Evolutionary conservation across 176 grass and related monocot genomes (phyloP), one percentile per base, ranked within the genome.

Genomic region (Musa itinerans): DNA sequence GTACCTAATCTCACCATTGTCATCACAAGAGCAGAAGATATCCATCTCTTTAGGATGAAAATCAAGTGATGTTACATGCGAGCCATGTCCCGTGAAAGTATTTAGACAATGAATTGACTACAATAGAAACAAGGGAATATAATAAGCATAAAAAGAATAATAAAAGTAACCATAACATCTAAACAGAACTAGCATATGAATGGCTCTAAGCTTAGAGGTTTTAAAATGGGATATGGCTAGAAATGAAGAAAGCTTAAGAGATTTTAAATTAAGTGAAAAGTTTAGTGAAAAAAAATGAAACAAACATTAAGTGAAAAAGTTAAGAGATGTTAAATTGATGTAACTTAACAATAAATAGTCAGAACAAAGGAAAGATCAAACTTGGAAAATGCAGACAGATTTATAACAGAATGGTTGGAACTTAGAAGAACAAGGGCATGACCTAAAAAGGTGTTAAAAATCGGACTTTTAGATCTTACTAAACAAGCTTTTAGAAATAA

Each of bases 1-100:
- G 80, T 89, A 87, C 52, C 74, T 69, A 29, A 92, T 83, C 58
- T 92, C 87, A 75, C 90, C 90, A 59, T 89, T 92, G 65, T 85
- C 87, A 0, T 92, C 87, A 29, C 80, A 87, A 27, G 90, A 89
- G 77, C 90, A 89, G 52, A 92, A 77, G 65, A 87, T 8, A 8
- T 89, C 82, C 7, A 79, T 80, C 22, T 71, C 75, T 58, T 86
- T 92, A 0, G 90, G 87, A 79, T 92, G 90, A 78, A 92, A 92
- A 80, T 92, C 90, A 65, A 92, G 58, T 13, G 90, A 89, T 22
- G 82, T 85, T 58, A 92, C 87, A 76, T 92, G 84, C 10, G 90
- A 92, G 50, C 49, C 69, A 63, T 92, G 90, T 70, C 87, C 90
- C 61, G 11, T 66, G 62, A 89, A 92, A 8, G 24, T 79, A 12